A percentile compares a stretch with the other conserved stretches of the same genome.
Evolutionary conservation across 371 early-diverging fungal genomes (phyloP).

Genomic region (Mortierella sp.): DNA sequence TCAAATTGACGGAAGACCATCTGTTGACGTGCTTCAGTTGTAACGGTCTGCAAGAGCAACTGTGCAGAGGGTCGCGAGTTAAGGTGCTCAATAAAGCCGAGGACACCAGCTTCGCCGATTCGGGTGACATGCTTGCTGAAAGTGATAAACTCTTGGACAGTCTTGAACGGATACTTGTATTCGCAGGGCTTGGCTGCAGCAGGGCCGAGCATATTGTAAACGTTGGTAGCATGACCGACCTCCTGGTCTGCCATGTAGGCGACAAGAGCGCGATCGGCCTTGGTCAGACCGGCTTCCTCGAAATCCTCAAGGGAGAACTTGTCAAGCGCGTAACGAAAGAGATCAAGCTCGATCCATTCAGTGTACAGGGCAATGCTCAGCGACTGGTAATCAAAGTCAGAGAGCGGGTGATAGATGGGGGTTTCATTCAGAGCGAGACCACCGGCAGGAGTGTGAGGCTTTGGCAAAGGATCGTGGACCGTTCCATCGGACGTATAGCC

Average conservation of each 20-base stretch:
- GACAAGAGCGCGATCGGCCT: conserved; percentile 19
- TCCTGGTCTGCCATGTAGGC: conserved; percentile 20
- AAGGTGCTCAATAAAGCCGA: conserved; percentile 24
- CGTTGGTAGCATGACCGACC: conserved; percentile 11
- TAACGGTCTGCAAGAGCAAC: conserved; percentile 19
- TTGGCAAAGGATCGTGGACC: conserved; percentile 4
- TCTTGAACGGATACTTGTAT: conserved; percentile 22
- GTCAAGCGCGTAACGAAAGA: conserved; percentile 22
- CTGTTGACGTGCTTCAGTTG: conserved; percentile 24
- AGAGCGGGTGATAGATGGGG: conserved; percentile 20
- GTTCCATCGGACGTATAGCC: conserved; percentile 13
- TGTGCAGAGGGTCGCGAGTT: conserved; percentile 23
- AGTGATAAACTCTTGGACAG: conserved; percentile 16
- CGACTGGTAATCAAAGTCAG: conserved; percentile 23
- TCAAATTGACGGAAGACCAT: conserved; percentile 24
- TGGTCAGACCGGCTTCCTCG: conserved; percentile 12
- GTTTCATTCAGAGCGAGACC: conserved; percentile 17
- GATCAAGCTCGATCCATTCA: conserved; percentile 26
- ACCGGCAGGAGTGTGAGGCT: conserved; percentile 21
- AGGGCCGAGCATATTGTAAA: conserved; percentile 1
- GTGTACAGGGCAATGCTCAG: conserved; percentile 8
- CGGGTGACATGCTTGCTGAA: conserved; percentile 22
- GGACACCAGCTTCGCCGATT: conserved; percentile 18
- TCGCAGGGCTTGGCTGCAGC: conserved; percentile 14
- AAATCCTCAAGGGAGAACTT: conserved; percentile 20